Conservation (phyloP, 805 yeast species). For the Yarrowia sp. region DNA sequence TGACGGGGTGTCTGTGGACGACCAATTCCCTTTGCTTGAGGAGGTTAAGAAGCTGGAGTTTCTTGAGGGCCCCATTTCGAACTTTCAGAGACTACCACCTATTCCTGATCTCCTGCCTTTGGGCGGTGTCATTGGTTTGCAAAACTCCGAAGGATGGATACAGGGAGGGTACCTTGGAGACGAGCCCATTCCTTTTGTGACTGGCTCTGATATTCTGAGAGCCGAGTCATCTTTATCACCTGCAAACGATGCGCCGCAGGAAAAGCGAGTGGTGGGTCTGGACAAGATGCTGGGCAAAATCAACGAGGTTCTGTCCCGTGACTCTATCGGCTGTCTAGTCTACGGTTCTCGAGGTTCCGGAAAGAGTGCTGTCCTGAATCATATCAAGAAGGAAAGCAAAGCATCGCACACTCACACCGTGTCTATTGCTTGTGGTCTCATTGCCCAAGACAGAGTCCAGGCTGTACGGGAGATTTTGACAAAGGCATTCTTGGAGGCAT, state of each 20-base stretch:
- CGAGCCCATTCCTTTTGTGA: slow-evolving; percentile 22
- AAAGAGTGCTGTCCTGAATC: slow-evolving; percentile 56
- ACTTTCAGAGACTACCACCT: slow-evolving; percentile 52
- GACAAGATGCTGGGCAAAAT: slow-evolving; percentile 47
- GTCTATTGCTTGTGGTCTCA: slow-evolving; percentile 53
- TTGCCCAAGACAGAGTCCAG: slow-evolving; percentile 44
- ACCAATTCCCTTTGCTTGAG: slow-evolving; percentile 27
- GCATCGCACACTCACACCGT: slow-evolving; percentile 42
- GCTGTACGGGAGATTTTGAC: slow-evolving; percentile 36
- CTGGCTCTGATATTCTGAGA: slow-evolving; percentile 40
- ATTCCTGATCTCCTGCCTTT: slow-evolving; percentile 48
- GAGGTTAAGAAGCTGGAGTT: slow-evolving; percentile 27
- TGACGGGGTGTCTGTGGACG: slow-evolving; percentile 26
- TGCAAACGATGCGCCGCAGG: background rate
- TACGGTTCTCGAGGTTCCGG: slow-evolving; percentile 83
- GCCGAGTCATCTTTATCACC: slow-evolving; percentile 40
- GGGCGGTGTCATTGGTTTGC: slow-evolving; percentile 61
- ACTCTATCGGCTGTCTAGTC: slow-evolving; percentile 56
- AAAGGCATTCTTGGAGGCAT: slow-evolving; percentile 50
- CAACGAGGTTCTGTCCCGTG: slow-evolving; percentile 44
- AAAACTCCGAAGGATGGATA: slow-evolving; percentile 47
- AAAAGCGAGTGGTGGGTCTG: slow-evolving; percentile 53
- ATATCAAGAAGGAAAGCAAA: slow-evolving; percentile 36
- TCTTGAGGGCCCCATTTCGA: slow-evolving; percentile 42
- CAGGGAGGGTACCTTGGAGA: slow-evolving; percentile 25